These are phyloP conservation scores for Mycena rebaudengoi DNA, from an alignment of 768 basidiomycete species.

Conservation along the genomic window DNA sequence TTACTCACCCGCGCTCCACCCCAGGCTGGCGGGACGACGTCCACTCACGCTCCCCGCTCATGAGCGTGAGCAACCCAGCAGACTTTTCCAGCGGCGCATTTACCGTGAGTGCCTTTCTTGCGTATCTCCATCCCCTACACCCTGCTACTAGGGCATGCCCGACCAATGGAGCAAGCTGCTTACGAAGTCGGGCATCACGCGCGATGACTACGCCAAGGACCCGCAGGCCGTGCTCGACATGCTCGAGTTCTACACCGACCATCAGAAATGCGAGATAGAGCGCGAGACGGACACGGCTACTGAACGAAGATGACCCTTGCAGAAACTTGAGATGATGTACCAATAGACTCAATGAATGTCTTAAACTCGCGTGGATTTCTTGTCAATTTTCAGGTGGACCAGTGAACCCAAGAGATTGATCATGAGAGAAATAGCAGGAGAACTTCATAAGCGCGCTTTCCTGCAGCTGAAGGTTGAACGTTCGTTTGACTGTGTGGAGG, in stretches of 20 bases:
- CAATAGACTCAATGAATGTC: too few relatives aligned
- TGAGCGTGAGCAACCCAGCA: constrained; percentile 94
- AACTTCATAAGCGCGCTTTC: too few relatives aligned
- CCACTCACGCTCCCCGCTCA: constrained; percentile 88
- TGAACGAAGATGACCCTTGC: too few relatives aligned
- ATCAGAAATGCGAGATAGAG: constrained; percentile 94
- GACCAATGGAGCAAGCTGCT: constrained; percentile 98
- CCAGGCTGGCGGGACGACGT: constrained; percentile 93
- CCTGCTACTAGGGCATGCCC: constrained; percentile 80
- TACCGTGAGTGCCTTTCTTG: too few relatives aligned
- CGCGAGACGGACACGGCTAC: constrained; percentile 56
- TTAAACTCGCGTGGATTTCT: too few relatives aligned
- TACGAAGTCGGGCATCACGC: constrained; percentile 96
- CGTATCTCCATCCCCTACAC: constrained; percentile 38
- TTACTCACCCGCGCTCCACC: neutral
- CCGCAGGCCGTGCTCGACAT: constrained; percentile 98
- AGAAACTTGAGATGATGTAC: too few relatives aligned
- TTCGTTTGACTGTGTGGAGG: too few relatives aligned
- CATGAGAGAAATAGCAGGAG: too few relatives aligned
- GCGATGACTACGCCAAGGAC: constrained; percentile 96
- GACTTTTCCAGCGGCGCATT: constrained; percentile 97
- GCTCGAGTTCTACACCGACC: constrained; percentile 97
- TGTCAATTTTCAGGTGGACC: too few relatives aligned
- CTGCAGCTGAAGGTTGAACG: too few relatives aligned
- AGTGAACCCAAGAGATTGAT: too few relatives aligned